phyloP scores from a whole-genome alignment of 257 asterid species.

The Lycium barbarum region DNA sequence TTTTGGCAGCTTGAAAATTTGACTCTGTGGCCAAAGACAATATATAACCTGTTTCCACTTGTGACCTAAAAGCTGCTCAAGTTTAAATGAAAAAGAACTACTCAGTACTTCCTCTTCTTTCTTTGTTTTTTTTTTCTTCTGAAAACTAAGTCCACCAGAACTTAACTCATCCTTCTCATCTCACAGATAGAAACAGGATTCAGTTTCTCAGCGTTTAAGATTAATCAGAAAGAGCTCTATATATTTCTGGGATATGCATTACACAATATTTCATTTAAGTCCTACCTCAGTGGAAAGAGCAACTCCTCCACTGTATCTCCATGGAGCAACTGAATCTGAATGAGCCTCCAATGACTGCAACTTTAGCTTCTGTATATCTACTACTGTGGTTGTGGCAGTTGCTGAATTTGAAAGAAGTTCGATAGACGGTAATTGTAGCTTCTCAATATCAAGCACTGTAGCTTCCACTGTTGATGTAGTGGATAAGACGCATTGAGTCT shows the following conservation, averaged over 20 bases:
- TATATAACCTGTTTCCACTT: constrained; percentile 8
- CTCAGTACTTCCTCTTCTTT: neutral
- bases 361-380: constrained; percentile 65
- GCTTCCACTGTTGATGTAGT: constrained; percentile 55
- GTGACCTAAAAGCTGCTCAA: neutral
- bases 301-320: constrained; percentile 58
- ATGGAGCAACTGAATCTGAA: constrained; percentile 52
- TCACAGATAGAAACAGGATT: neutral
- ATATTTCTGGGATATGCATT: neutral
- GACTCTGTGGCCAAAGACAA: neutral
- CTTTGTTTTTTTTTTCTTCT: neutral
- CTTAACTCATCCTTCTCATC: constrained; percentile 12
- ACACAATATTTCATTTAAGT: neutral
- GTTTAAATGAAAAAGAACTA: neutral
- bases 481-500: constrained; percentile 74
- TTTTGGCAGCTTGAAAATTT: neutral
- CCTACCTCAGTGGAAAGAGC: constrained; percentile 68
- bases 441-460: constrained; percentile 71
- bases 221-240: neutral
- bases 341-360: constrained; percentile 60
- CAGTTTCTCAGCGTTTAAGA: neutral
- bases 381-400: constrained; percentile 54
- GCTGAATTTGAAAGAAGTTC: constrained; percentile 55
- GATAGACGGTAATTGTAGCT: constrained; percentile 59
- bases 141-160: neutral